Base-by-base conservation (phyloP, 2,329 filamentous ascomycete species). In the Aulographum hederae region DNA sequence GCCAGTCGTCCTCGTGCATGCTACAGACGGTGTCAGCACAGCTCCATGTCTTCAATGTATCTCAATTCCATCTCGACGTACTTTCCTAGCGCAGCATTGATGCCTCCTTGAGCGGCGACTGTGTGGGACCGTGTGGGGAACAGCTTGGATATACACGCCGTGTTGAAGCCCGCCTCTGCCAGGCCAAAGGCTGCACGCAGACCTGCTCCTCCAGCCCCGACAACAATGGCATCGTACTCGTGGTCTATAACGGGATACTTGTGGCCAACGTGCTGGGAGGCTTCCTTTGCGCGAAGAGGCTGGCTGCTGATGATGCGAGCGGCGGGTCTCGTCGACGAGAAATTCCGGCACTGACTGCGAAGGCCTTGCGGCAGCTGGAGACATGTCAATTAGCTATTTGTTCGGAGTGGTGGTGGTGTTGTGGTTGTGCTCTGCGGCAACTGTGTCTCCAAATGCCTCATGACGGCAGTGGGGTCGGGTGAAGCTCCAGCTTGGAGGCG, bases 211-310 rank as follows among this genome's bases (percentile, higher is more conserved):
- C 80, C 80, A 39, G 80, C 80, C 46, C 80, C 80, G 42, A 89
- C 82, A 38, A 98, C 89, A 46, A 98, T 67, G 39, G 86, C 86
- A 78, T 95, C 89, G 61, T 94, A 95, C 61, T 95, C 84, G 61
- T 98, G 89, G 57, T 95, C 89, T 73, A 98, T 85, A 47, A 98
- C 80, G 31, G 84, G 79, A 58, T 98, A 95, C 60, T 93, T 89
- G 57, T 67, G 76, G 57, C 75, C 79, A 47, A 93, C 69, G 52
- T 81, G 80, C 30, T 80, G 75, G 40, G 80, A 80, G 19, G 85
- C 85, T 65, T 94, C 85, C 65, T 91, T 93, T 35, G 86, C 89
- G 56, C 84, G 76, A 42, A 95, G 67, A 43, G 81, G 80, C 45
- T 74, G 71, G 58, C 78, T 86, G 46, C 78, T 74, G 54, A 92